Conservation (phyloP, 768 basidiomycete species). For the Pleurotus giganteus region DNA sequence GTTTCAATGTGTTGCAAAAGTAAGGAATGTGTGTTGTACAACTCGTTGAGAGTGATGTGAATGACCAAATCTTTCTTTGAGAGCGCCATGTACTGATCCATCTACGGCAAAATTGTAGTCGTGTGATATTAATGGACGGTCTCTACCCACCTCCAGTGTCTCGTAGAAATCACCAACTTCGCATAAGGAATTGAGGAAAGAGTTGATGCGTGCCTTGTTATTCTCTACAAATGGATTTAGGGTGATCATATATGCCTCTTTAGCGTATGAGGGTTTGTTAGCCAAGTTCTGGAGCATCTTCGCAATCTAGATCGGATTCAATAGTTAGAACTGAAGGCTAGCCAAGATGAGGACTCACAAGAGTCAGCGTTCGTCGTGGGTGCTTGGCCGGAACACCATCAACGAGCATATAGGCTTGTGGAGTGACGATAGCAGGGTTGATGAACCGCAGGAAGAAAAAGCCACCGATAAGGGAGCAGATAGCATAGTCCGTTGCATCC, state of each 20-base stretch:
- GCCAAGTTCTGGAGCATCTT: constrained; percentile 99
- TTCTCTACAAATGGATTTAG: constrained; percentile 98
- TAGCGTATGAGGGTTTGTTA: constrained; percentile 97
- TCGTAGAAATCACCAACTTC: constrained; percentile 99
- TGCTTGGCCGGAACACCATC: constrained; percentile 98
- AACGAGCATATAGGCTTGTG: constrained; percentile 99
- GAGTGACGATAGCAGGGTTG: constrained; percentile 98
- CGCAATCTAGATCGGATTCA: constrained; percentile 66
- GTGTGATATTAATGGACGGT: background rate
- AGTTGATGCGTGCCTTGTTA: constrained; percentile 97
- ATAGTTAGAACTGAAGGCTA: background rate
- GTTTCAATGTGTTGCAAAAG: constrained; percentile 94
- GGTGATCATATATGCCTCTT: constrained; percentile 98
- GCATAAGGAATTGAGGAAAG: constrained; percentile 94
- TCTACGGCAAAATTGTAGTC: constrained; percentile 47
- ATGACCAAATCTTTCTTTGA: constrained; percentile 99
- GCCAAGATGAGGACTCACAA: constrained; percentile 49
- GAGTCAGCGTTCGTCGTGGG: constrained; percentile 91
- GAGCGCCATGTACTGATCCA: constrained; percentile 99
- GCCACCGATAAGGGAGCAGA: constrained; percentile 97
- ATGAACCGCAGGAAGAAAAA: constrained; percentile 99
- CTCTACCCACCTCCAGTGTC: constrained; percentile 78
- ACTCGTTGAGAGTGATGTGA: constrained; percentile 96
- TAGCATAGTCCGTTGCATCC: constrained; percentile 96
- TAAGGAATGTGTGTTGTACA: constrained; percentile 98